Evolutionary conservation across 495 filamentous ascomycete genomes (phyloP), one percentile per base, ranked within the genome.

Genomic region (Penicillium tannophilum): DNA sequence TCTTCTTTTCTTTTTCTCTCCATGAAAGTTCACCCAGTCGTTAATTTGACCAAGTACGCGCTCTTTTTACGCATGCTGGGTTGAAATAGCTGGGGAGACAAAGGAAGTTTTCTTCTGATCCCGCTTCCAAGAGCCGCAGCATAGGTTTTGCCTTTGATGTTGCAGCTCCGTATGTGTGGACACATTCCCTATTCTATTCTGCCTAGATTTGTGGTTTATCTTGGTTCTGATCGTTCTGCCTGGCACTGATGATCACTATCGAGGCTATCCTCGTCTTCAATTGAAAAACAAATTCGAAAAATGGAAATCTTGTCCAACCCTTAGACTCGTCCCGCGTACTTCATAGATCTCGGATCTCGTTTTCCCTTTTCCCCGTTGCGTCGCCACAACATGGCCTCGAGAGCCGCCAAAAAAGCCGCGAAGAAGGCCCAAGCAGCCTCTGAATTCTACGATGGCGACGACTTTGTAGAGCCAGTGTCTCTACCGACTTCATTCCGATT

Each of bases 21-120:
- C 39, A 67, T 72, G 79, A 87, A 88, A 88, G 83, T 88, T 88
- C 54, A 85, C 83, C 85, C 82, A 80, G 80, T 67, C 64, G 62
- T 75, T 81, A 88, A 85, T 86, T 88, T 87, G 87, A 82, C 87
- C 79, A 76, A 65, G 63, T 77, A 74, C 64, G 73, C 77, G 36
- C 60, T 52, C 55, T 61, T 56, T 60, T 54, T 60, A 79, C 82
- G 79, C 75, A 74, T 80, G 77, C 61, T 67, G 73, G 72, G 86
- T 86, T 88, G 86, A 83, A 88, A 79, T 81, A 84, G 72, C 84
- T 85, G 84, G 86, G 86, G 75, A 90, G 87, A 89, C 72, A 44
- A 73, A 82, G 55, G 71, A 76, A 71, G 69, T 55, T 64, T 20
- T 62, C 63, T 66, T 75, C 71, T 72, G 62, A 65, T 79, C 79